These are phyloP conservation scores for Ganoderma leucocontextum DNA, from an alignment of 1,284 basidiomycete genomes.

Conservation along the genomic window DNA sequence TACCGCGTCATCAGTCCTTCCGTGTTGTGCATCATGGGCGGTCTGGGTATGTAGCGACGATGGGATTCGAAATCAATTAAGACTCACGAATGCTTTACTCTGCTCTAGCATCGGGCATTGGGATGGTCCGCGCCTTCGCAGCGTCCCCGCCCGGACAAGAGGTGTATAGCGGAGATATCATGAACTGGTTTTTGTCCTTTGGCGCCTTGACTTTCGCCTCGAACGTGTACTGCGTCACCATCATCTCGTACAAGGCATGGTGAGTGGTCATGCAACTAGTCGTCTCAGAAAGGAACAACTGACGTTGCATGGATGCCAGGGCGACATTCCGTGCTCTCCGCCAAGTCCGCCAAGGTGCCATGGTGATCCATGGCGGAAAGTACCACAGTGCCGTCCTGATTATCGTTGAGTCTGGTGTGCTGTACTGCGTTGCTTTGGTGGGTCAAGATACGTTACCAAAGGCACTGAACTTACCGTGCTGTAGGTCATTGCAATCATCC, in stretches of 20 bases:
- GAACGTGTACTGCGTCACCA: slow-evolving; percentile 6
- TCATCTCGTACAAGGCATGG: slow-evolving; percentile 9
- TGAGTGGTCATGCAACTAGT: not conserved
- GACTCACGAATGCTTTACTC: not conserved
- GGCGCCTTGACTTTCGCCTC: not conserved
- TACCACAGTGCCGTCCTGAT: slow-evolving; percentile 13
- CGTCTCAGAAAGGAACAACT: not conserved
- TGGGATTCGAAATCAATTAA: not conserved
- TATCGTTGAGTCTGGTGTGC: slow-evolving; percentile 20
- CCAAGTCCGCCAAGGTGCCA: not conserved
- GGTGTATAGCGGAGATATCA: not conserved
- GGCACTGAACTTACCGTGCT: not conserved
- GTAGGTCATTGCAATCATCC: slow-evolving; percentile 11
- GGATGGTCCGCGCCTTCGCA: slow-evolving; percentile 12
- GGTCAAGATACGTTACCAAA: not conserved
- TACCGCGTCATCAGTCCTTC: not conserved
- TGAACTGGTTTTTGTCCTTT: slow-evolving; percentile 12
- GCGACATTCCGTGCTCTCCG: not conserved
- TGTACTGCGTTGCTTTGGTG: slow-evolving; percentile 22
- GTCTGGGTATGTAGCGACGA: not conserved
- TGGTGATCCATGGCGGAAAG: slow-evolving; percentile 1
- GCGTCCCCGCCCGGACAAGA: not conserved
- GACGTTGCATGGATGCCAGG: not conserved
- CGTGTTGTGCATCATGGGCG: not conserved
- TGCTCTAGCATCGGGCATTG: slow-evolving; percentile 8